These are phyloP conservation scores for Spathaspora jeffriesii DNA, from an alignment of 1,139 yeast genomes.

Conservation along the genomic window DNA sequence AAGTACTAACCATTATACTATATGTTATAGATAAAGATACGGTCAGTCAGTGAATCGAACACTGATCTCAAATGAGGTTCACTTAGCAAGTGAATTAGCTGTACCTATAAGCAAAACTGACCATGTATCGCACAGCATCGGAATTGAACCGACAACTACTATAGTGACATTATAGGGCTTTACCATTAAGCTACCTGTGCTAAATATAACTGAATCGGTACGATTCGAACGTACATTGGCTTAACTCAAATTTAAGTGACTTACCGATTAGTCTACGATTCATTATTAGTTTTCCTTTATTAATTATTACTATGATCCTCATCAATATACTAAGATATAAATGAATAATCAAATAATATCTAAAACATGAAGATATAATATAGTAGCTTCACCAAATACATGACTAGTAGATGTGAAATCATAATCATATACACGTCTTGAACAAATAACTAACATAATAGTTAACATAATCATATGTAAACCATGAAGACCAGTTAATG, in stretches of 20 bases:
- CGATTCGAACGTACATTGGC: constrained; percentile 1
- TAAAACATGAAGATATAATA: background rate
- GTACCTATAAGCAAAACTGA: constrained; percentile 4
- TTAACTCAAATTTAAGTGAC: background rate
- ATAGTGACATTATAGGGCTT: background rate
- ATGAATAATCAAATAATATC: background rate
- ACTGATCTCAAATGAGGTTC: background rate
- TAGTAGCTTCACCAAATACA: background rate
- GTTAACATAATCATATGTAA: background rate
- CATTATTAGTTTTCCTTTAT: too few species aligned
- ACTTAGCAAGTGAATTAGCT: constrained; percentile 4
- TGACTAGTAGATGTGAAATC: background rate
- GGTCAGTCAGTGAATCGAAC: constrained; percentile 5
- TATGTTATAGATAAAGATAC: background rate
- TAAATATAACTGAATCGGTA: background rate
- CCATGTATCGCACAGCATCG: background rate
- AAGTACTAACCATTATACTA: constrained; percentile 3
- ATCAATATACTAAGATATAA: background rate
- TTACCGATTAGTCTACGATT: background rate
- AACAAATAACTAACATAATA: background rate
- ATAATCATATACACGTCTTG: background rate
- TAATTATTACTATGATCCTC: background rate
- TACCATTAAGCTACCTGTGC: background rate
- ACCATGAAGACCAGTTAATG: background rate
- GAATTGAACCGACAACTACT: background rate